Percentiles rank a stretch among this genome's conserved stretches.
These are phyloP conservation scores for Schizosaccharomyces cryophilus DNA, from an alignment of 805 yeast genomes.

Conservation along the genomic window DNA sequence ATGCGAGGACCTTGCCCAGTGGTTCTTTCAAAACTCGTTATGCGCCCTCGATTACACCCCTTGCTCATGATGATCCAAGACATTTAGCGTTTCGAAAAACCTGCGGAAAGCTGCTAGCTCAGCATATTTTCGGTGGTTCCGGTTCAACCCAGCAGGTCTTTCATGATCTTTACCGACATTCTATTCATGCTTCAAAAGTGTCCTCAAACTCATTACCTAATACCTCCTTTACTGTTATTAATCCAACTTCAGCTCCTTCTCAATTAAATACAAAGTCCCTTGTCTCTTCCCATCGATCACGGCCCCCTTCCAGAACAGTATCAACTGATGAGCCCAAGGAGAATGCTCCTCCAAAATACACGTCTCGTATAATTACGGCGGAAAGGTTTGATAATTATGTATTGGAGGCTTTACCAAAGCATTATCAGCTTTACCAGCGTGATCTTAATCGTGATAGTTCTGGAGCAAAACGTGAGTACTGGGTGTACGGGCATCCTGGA, in stretches of 20 bases:
- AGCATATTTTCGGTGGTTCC: background rate
- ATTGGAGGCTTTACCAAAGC: background rate
- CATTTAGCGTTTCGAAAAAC: background rate
- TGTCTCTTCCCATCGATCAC: too few relatives aligned
- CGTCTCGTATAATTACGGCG: background rate
- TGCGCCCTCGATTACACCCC: background rate
- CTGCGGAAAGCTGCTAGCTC: background rate
- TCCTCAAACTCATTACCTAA: background rate
- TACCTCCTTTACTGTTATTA: background rate
- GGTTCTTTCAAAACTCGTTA: background rate
- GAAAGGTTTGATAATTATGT: background rate
- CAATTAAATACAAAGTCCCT: background rate
- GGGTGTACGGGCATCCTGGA: slow-evolving; percentile 8
- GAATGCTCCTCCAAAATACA: background rate
- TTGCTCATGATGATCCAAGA: background rate
- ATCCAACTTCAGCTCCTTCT: background rate
- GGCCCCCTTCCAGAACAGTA: too few relatives aligned
- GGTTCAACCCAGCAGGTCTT: background rate
- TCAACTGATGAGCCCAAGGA: background rate
- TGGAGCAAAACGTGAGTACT: background rate
- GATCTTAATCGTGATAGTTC: background rate
- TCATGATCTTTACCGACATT: background rate
- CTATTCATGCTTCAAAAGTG: background rate
- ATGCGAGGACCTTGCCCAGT: background rate
- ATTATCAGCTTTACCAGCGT: background rate